Evolutionary conservation across 2,329 filamentous ascomycete genomes (phyloP), one percentile per base, ranked within the genome.

Genomic region (Aspergillus unguis): DNA sequence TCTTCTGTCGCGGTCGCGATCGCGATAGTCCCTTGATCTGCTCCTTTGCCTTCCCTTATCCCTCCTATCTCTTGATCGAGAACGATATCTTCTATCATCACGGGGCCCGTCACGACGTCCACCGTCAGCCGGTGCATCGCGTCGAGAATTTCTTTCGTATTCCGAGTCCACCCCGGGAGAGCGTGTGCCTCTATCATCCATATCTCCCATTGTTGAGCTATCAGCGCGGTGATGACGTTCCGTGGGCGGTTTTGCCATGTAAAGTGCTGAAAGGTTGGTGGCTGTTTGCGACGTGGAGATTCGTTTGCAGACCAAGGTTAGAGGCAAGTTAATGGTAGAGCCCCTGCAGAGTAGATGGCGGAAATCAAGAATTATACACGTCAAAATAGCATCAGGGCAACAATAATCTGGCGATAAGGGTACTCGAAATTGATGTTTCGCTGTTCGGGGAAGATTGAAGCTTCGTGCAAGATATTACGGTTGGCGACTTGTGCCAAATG

Each of bases 201-300:
- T 64, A 56, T 87, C 84, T 81, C 82, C 83, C 78, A 83, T 83
- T 48, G 81, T 76, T 46, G 79, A 79, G 68, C 79, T 83, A 60
- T 86, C 83, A n/a, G 75, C 75, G 44, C 75, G 70, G 54, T 77
- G 75, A 23, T 76, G 66, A 46, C 79, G 77, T 65, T 80, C 80
- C 48, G 76, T 68, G 54, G 80, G 74, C 59, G 76, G 77, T 61
- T 82, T 80, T 26, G 78, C 69, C 80, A 83, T 83, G 28, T 68
- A 44, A 9, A 46, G 44, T 32, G 35, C 52, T 40, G 50, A 54
- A 52, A 29, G 43, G 43, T 42, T 33, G 6, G 42, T 42, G 17
- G 10, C 41, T 40, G 8, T 38, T 28, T 44, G 40, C 31, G 43
- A 26, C 35, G 40, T n/a, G n/a, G n/a, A 38, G 35, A 27, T 25